Base-by-base conservation (phyloP, 2,329 filamentous ascomycete genomes). In the Ophiostoma pallidulum region DNA sequence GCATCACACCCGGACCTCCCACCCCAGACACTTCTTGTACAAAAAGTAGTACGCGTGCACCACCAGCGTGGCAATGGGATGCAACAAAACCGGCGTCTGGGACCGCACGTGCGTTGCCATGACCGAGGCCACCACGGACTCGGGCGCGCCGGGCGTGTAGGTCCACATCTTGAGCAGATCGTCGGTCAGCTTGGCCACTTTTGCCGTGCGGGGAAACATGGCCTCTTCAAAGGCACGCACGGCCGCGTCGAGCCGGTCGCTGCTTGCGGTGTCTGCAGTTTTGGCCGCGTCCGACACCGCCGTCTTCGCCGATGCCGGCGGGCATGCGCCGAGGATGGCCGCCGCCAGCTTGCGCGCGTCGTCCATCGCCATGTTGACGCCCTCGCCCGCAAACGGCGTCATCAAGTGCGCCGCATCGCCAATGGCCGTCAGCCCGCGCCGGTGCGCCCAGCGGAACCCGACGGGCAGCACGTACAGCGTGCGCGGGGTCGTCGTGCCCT, bases 401-500 rank as follows among this genome's bases (percentile, higher is more conserved):
- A 78, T 78, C 19, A 79, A 56, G 58, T 82, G 77, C 8, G 77
- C 77, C 1, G 77, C 73, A 54, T 82, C 77, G 5, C 78, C 78
- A 22, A 80, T 64, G 13, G 79, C 56, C 0, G 78, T 79, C 4
- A 74, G 56, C 0, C 75, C 74, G 6, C 62, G 57, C 16, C 61
- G 62, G 41, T 71, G 65, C 35, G 64, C 50, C 75, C 76, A 81
- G 3, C 54, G 58, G 39, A 66, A 58, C 2, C 71, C 71, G 2
- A 73, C 58, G 0, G 77, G 75, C 9, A 82, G 65, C 57, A 70
- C 69, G 56, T 74, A 78, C 1, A 82, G 61, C 1, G 67, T 67
- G 49, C 70, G 62, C 2, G 66, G 62, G 0, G 61, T 59, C 48
- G 68, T 66, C 13, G 57, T 52, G 3, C 65, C 70, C 13, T 66